Evolutionary conservation across 2,329 filamentous ascomycete genomes (phyloP), one percentile per base, ranked within the genome.

Genomic region (Ceratocystis lukuohia): DNA sequence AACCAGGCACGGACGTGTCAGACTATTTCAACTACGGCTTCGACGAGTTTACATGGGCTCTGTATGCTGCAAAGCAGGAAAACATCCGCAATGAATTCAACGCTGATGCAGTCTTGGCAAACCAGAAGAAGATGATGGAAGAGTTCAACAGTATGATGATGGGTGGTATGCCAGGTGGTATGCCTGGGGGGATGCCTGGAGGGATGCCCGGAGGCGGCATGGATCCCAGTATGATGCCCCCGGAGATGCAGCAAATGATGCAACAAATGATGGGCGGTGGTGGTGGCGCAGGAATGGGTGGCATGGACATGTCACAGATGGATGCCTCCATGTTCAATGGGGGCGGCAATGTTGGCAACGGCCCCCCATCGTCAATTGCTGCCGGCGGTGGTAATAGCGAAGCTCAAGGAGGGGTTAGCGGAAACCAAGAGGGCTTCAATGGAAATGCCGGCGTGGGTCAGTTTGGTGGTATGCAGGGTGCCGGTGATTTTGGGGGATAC

Each of bases 11-110:
- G 10, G 94, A 99, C 72, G 85, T 96, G 65, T 94, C 89, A 68
- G 94, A 99, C 75, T 97, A 96, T 77, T 97, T 97, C 83, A 97
- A 97, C 79, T 97, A 97, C 76, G 93, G 93, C 67, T 97, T 97
- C 73, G 93, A 97, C 77, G 93, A 97, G 76, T 97, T 96, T 76
- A 96, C 92, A 0, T 99, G 94, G 94, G 89, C 92, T 5, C 84
- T 92, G 65, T 99, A 99, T 75, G 91, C 92, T 41, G 80, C 91
- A 68, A 95, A 96, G 73, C 94, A 97, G 75, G 86, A 94, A 70
- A 80, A 80, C 28, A 81, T 96, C 72, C 84, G 88, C 20, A 84
- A 84, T 70, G 89, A 93, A 71, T 90, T 91, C 70, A 84, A 84
- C 67, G 84, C 88, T 61, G 84, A 87, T 56, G 79, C 80, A 56